Conservation (phyloP, 2,329 filamentous ascomycete species). For the Trichophyton schoenleinii region DNA sequence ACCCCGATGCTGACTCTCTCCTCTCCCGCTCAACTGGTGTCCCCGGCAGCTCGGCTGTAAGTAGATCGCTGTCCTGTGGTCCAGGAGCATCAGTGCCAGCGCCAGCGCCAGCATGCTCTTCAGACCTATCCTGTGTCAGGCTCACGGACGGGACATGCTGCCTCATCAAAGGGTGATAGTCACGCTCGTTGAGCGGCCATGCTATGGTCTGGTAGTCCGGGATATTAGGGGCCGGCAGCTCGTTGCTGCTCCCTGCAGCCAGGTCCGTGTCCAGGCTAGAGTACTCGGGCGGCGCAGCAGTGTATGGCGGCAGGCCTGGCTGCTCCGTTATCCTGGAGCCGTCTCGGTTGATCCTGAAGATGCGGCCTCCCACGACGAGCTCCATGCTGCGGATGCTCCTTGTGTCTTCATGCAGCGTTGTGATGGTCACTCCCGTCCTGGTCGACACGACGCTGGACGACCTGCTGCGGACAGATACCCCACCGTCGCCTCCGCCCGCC, state of each 20-base stretch:
- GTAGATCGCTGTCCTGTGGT: neutral
- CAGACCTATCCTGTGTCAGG: neutral
- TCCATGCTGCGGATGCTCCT: slow-evolving; percentile 20
- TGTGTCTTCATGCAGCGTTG: slow-evolving; percentile 17
- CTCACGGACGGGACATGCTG: neutral
- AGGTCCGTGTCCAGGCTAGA: neutral
- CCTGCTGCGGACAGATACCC: slow-evolving; percentile 13
- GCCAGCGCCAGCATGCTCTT: neutral
- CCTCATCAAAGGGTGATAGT: neutral
- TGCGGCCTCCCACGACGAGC: slow-evolving; percentile 18
- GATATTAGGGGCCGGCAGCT: neutral
- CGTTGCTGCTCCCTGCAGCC: neutral
- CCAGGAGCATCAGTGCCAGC: neutral
- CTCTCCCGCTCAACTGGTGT: neutral
- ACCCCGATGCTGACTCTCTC: neutral
- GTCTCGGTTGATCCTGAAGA: slow-evolving; percentile 23
- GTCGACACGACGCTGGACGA: slow-evolving; percentile 23
- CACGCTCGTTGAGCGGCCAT: neutral
- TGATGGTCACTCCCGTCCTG: slow-evolving; percentile 19
- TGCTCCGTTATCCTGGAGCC: slow-evolving; percentile 18
- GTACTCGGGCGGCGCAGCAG: slow-evolving; percentile 6
- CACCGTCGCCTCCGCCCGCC: neutral
- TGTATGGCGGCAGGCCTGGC: slow-evolving; percentile 15
- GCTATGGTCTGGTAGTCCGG: neutral
- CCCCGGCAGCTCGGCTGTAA: neutral